phyloP scores from a whole-genome alignment of 495 filamentous ascomycete species.

The Xylaria cubensis region DNA sequence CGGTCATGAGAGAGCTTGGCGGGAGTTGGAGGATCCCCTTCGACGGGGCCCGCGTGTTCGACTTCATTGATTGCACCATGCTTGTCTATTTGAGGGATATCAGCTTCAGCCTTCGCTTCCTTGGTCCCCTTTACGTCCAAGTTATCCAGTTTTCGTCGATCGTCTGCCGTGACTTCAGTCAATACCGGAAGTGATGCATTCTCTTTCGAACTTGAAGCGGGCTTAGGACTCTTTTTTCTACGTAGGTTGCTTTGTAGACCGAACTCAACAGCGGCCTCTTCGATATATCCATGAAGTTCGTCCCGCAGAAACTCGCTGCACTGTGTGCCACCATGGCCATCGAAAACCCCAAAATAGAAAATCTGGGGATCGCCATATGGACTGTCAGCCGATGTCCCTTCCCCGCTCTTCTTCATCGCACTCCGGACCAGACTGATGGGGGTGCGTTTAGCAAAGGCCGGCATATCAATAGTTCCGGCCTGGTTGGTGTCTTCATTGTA shows the following conservation, averaged over 20 bases:
- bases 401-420: slow-evolving; percentile 50
- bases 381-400: slow-evolving; percentile 70
- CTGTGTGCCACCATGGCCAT: slow-evolving; percentile 91
- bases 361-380: slow-evolving; percentile 89
- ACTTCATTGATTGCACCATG: slow-evolving; percentile 38
- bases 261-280: slow-evolving; percentile 76
- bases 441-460: slow-evolving; percentile 84
- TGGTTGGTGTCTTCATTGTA: slow-evolving; percentile 96
- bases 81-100: slow-evolving; percentile 37
- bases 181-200: slow-evolving; percentile 2
- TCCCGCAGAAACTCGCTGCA: slow-evolving; percentile 88
- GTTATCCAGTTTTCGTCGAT: slow-evolving; percentile 37
- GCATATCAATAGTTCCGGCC: slow-evolving; percentile 90
- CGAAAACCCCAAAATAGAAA: slow-evolving; percentile 96
- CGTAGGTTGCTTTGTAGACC: slow-evolving; percentile 74
- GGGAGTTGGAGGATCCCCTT: slow-evolving; percentile 41
- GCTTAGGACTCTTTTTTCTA: slow-evolving; percentile 20
- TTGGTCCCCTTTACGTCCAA: slow-evolving; percentile 49
- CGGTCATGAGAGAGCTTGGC: slow-evolving; percentile 47
- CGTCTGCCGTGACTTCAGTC: slow-evolving; percentile 32
- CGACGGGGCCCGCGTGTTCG: slow-evolving; percentile 36
- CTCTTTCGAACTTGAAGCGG: slow-evolving; percentile 19
- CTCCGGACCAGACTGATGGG: slow-evolving; percentile 70
- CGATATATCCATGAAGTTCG: slow-evolving; percentile 85
- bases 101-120: slow-evolving; percentile 42